Evolutionary conservation across 257 asterid species (phyloP).

Genomic region (Verbascum thapsus): DNA sequence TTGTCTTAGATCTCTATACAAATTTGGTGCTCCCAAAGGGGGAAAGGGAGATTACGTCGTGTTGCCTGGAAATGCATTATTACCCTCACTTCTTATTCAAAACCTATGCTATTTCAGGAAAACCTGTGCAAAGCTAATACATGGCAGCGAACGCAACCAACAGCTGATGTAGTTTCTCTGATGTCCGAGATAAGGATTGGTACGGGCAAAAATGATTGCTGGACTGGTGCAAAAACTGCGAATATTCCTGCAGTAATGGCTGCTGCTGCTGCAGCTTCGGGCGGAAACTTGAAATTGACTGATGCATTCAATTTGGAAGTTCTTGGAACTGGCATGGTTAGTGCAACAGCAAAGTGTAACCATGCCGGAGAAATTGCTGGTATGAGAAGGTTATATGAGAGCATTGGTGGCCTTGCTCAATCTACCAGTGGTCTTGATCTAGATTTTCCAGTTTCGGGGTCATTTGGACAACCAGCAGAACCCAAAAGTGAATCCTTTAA

Average conservation of each 20-base stretch:
- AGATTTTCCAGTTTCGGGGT: conserved; percentile 53
- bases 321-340: conserved; percentile 91
- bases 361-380: conserved; percentile 99
- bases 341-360: conserved; percentile 94
- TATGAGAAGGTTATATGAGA: conserved; percentile 92
- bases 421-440: conserved; percentile 46
- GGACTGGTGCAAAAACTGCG: conserved; percentile 90
- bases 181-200: conserved; percentile 96
- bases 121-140: conserved; percentile 90
- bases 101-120: conserved; percentile 58
- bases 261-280: conserved; percentile 99
- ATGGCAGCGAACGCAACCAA: conserved; percentile 90
- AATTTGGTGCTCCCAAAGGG: neutral
- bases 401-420: conserved; percentile 68
- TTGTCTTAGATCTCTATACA: neutral
- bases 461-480: conserved; percentile 47
- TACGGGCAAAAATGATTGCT: conserved; percentile 93
- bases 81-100: conserved; percentile 24
- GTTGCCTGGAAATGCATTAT: conserved; percentile 26
- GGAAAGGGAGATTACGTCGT: conserved; percentile 15
- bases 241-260: conserved; percentile 89
- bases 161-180: conserved; percentile 95
- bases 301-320: conserved; percentile 97
- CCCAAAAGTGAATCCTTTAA: conserved; percentile 65
- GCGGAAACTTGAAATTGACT: conserved; percentile 82